phyloP scores from a whole-genome alignment of 139 green algal species.

The Chlamydomonas eustigma region DNA sequence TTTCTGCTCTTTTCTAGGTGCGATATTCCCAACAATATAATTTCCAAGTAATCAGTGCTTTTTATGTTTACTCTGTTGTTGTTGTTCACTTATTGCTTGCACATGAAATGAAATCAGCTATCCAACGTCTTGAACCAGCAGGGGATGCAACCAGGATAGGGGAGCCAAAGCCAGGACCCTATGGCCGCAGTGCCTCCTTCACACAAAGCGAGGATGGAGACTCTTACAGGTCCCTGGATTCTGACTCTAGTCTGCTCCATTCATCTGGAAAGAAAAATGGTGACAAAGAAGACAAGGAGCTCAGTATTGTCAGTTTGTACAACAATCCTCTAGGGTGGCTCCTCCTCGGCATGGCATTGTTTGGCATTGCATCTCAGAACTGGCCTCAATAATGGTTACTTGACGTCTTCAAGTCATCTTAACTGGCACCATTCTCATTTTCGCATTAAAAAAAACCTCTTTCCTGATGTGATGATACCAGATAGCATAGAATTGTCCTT shows the following conservation, averaged over 20 bases:
- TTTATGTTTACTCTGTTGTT: too few species aligned
- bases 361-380: not conserved
- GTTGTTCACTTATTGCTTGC: not conserved
- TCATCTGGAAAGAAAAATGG: not conserved
- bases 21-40: too few species aligned
- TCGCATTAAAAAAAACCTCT: too few species aligned
- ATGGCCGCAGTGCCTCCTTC: slow-evolving; percentile 6
- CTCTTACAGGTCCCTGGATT: too few species aligned
- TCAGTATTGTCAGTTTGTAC: not conserved
- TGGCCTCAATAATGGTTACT: not conserved
- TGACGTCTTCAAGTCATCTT: too few species aligned
- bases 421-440: too few species aligned
- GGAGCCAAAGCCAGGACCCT: slow-evolving; percentile 19
- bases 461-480: too few species aligned
- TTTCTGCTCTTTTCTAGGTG: too few species aligned
- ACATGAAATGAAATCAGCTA: too few species aligned
- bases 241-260: too few species aligned
- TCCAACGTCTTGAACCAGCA: not conserved
- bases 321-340: slow-evolving; percentile 10
- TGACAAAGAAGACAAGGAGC: not conserved
- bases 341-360: slow-evolving; percentile 7
- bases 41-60: too few species aligned
- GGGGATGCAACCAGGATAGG: slow-evolving; percentile 12
- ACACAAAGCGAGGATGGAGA: not conserved
- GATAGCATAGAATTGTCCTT: too few species aligned